Evolutionary conservation across 148 eudicot species (phyloP).

Genomic region (Linanthus parryae): DNA sequence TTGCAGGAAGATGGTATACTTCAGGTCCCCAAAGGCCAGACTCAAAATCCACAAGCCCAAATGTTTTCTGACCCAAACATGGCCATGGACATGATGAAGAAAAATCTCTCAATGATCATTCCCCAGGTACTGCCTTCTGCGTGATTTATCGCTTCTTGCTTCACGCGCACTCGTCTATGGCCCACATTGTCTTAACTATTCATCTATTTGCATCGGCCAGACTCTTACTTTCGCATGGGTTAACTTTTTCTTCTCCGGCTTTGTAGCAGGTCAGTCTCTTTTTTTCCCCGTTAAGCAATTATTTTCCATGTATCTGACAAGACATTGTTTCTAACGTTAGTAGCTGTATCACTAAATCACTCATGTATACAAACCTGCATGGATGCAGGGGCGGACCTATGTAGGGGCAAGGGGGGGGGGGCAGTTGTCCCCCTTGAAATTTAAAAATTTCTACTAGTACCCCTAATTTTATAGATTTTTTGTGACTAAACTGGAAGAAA

Average conservation of each 20-base stretch:
- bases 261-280: constrained; percentile 78
- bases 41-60: constrained; percentile 84
- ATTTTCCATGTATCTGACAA: neutral
- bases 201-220: constrained; percentile 31
- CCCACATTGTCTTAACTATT: neutral
- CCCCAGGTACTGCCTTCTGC: constrained; percentile 52
- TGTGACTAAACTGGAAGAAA: too few relatives aligned
- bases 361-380: neutral
- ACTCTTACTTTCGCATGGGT: constrained; percentile 98
- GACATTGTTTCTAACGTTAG: neutral
- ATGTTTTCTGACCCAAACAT: constrained; percentile 99
- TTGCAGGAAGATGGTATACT: constrained; percentile 90
- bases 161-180: neutral
- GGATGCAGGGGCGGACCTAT: too few relatives aligned
- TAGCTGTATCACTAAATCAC: neutral
- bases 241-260: constrained; percentile 98
- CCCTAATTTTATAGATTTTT: too few relatives aligned
- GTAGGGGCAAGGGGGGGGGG: too few relatives aligned
- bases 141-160: neutral
- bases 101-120: constrained; percentile 96
- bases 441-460: too few relatives aligned
- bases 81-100: constrained; percentile 99
- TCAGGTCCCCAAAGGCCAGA: constrained; percentile 93
- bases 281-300: neutral
- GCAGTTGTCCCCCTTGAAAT: too few relatives aligned